phyloP scores from a whole-genome alignment of 2,329 filamentous ascomycete species.

The Alternaria gaisen region DNA sequence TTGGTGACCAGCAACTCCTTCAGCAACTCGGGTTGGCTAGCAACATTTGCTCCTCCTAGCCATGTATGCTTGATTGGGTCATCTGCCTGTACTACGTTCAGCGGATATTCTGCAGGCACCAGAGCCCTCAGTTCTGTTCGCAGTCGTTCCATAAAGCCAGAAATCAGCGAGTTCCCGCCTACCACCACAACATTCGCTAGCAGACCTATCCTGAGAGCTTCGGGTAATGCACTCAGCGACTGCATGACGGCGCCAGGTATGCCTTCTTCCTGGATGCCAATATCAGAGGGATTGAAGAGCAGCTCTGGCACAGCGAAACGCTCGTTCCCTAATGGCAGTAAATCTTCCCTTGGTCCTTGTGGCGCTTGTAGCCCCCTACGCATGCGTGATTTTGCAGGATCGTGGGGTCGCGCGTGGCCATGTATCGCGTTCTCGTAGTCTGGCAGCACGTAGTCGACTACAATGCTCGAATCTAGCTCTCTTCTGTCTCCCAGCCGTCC shows the following conservation, averaged over 20 bases:
- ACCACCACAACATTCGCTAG: constrained; percentile 89
- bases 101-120: constrained; percentile 42
- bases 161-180: constrained; percentile 82
- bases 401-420: constrained; percentile 80
- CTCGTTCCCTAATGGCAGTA: constrained; percentile 89
- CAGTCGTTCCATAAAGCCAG: constrained; percentile 82
- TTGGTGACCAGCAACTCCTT: constrained; percentile 79
- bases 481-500: constrained; percentile 63
- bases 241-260: constrained; percentile 85
- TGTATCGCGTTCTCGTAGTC: constrained; percentile 72
- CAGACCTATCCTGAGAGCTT: constrained; percentile 83
- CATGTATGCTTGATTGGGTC: constrained; percentile 86
- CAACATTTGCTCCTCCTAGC: constrained; percentile 82
- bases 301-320: constrained; percentile 90
- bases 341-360: constrained; percentile 71
- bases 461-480: constrained; percentile 65
- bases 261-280: constrained; percentile 84
- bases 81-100: constrained; percentile 62
- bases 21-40: constrained; percentile 70
- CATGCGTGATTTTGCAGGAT: constrained; percentile 68
- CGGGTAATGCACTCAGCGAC: constrained; percentile 75
- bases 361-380: constrained; percentile 59
- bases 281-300: constrained; percentile 84
- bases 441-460: constrained; percentile 90
- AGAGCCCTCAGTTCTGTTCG: constrained; percentile 74